Evolutionary conservation across 805 yeast species (phyloP).

Genomic region (Metschnikowia cubensis): DNA sequence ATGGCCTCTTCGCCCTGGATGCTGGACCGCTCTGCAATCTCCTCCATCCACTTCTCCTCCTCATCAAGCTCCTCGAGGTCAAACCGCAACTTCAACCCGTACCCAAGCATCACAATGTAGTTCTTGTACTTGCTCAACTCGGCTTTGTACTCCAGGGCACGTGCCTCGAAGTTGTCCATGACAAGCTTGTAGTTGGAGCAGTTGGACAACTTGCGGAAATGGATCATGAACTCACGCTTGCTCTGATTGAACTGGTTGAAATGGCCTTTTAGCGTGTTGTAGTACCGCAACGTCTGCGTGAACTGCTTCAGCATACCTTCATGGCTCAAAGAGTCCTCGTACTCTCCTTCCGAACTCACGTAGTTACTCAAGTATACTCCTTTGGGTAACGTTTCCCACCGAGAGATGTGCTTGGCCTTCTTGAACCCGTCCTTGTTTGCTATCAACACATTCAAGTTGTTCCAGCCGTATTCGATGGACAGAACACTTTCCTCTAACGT

Average conservation of each 20-base stretch:
- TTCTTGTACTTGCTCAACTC: slow-evolving; percentile 45
- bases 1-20: slow-evolving; percentile 9
- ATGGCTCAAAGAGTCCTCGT: slow-evolving; percentile 22
- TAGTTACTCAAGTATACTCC: slow-evolving; percentile 40
- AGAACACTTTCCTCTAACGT: slow-evolving; percentile 62
- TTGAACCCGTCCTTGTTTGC: slow-evolving; percentile 27
- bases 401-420: slow-evolving; percentile 30
- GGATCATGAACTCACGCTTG: slow-evolving; percentile 27
- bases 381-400: slow-evolving; percentile 42
- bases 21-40: slow-evolving; percentile 2
- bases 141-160: slow-evolving; percentile 39
- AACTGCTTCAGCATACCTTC: slow-evolving; percentile 43
- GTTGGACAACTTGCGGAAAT: slow-evolving; percentile 24
- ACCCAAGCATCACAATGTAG: slow-evolving; percentile 44
- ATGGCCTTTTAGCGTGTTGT: slow-evolving; percentile 34
- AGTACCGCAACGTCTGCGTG: slow-evolving; percentile 38
- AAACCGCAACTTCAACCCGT: slow-evolving; percentile 44
- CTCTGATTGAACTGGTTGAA: slow-evolving; percentile 30
- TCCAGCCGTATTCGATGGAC: slow-evolving; percentile 84
- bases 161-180: slow-evolving; percentile 37
- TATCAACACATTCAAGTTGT: slow-evolving; percentile 33
- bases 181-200: slow-evolving; percentile 35
- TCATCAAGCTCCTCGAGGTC: slow-evolving; percentile 36
- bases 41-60: slow-evolving; percentile 7
- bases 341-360: slow-evolving; percentile 18